phyloP scores from a whole-genome alignment of 768 basidiomycete genomes.

The Trametes meyenii region DNA sequence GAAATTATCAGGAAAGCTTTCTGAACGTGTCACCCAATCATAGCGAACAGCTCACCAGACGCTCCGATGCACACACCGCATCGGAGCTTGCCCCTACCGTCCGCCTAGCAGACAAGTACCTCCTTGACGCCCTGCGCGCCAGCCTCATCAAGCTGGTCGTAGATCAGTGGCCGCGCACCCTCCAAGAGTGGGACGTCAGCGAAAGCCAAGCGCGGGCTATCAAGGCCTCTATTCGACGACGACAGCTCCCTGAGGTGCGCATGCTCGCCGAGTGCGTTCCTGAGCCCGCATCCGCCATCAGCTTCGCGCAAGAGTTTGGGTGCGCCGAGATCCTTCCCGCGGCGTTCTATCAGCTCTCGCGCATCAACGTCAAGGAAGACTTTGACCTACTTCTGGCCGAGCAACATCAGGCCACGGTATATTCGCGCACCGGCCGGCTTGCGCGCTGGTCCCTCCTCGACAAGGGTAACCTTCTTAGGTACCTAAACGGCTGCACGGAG shows the following conservation, averaged over 20 bases:
- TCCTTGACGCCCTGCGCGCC: constrained; percentile 29
- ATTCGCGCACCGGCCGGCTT: background rate
- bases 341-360: constrained; percentile 23
- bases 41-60: constrained; percentile 23
- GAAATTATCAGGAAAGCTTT: background rate
- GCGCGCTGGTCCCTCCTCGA: constrained; percentile 1
- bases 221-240: background rate
- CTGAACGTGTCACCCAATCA: background rate
- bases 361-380: constrained; percentile 24
- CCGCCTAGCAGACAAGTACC: constrained; percentile 34
- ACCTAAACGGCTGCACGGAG: background rate
- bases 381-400: constrained; percentile 19
- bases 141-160: constrained; percentile 27
- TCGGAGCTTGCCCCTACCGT: constrained; percentile 23
- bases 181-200: constrained; percentile 31
- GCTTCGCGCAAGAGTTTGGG: constrained; percentile 19
- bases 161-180: constrained; percentile 33
- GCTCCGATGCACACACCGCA: constrained; percentile 26
- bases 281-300: constrained; percentile 19
- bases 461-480: background rate
- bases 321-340: constrained; percentile 24
- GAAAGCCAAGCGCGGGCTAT: constrained; percentile 14
- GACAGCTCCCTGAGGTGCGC: constrained; percentile 4
- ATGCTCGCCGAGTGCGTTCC: constrained; percentile 7
- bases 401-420: constrained; percentile 10